Base-by-base conservation (phyloP, 2,329 filamentous ascomycete species). In the Aspergillus amoenus region DNA sequence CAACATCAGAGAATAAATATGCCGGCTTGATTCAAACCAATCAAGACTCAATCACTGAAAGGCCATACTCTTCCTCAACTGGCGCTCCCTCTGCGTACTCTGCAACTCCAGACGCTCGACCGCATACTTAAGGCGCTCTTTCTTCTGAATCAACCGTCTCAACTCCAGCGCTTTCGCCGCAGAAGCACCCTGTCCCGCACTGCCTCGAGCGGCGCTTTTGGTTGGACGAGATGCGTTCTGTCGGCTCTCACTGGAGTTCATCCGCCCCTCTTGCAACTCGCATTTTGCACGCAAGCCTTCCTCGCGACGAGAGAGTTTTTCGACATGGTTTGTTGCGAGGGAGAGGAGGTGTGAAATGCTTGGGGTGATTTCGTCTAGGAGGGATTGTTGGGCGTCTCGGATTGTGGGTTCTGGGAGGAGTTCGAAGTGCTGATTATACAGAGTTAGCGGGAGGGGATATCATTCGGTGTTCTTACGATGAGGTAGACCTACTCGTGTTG, bases 341-440 rank as follows among this genome's bases (percentile, higher is more conserved):
- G 87, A 84, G 51, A 97, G 86, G 2, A 97, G 84, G 57, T 86
- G 84, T 30, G 87, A 81, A 62, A 96, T 89, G 73, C 91, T 92
- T 8, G 93, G 93, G n/a, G 88, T 88, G 65, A 96, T 94, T 71
- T 96, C 92, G 68, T 91, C 89, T 66, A 92, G 88, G 17, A 97
- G 85, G 4, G 91, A 88, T 64, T 90, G 82, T 75, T 97, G 93
- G 32, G 93, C 93, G 61, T 88, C 84, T 60, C 88, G 87, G 44
- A 97, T 85, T 51, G 90, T 90, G 12, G 89, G 85, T 71, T 96
- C 91, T 15, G 92, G 90, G 65, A 96, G 90, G 42, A 96, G 86
- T 73, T 97, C 93, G 76, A 96, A 97, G 78, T 96, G 93, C 88
- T 95, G 66, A 45, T 27, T 42, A 24, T 17, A 18, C 7, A 15